Evolutionary conservation across 2,329 filamentous ascomycete genomes (phyloP), one percentile per base, ranked within the genome.

Genomic region (Hymenoscyphus scutula): DNA sequence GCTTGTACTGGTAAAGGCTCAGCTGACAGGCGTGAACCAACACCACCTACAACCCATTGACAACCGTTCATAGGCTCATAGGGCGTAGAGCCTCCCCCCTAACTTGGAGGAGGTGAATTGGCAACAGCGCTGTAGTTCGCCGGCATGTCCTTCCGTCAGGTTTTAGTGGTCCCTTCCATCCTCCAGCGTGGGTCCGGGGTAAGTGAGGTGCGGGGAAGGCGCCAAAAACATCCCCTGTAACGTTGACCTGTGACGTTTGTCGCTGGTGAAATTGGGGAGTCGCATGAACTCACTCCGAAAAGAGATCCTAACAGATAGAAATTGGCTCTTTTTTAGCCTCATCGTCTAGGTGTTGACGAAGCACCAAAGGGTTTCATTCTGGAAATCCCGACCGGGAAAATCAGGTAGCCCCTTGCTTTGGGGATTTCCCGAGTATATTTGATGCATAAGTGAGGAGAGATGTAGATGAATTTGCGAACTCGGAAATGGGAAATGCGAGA

Each of bases 191-290:
- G 23, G 45, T 48, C 45, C 55, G 55, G 55, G 55, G 55, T 57
- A 41, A 38, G 55, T 57, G 55, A 34, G 19, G 55, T 57, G 55
- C 55, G 55, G 55, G 55, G 55, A 41, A 57, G 17, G 32, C 30
- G n/a, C 38, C 37, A 3, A 29, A 17, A 29, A 17, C 6, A 7
- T 19, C 17, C n/a, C 41, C n/a, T 23, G n/a, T 23, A 48, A 23
- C 41, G 25, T 19, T 48, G 7, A 19, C 13, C 13, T 11, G 11
- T 17, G 11, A 3, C 34, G 11, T 3, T 10, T 3, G 32, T 10
- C 11, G 10, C 3, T 34, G 32, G 32, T 34, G 32, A 34, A 3
- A 3, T 34, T n/a, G n/a, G n/a, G n/a, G n/a, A n/a, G n/a, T 37
- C 34, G 34, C 17, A 37, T 37, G 34, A 37, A 37, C 5, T 4